Evolutionary conservation across 1,139 yeast species (phyloP).

Genomic region (Geotrichum phurueaensis): DNA sequence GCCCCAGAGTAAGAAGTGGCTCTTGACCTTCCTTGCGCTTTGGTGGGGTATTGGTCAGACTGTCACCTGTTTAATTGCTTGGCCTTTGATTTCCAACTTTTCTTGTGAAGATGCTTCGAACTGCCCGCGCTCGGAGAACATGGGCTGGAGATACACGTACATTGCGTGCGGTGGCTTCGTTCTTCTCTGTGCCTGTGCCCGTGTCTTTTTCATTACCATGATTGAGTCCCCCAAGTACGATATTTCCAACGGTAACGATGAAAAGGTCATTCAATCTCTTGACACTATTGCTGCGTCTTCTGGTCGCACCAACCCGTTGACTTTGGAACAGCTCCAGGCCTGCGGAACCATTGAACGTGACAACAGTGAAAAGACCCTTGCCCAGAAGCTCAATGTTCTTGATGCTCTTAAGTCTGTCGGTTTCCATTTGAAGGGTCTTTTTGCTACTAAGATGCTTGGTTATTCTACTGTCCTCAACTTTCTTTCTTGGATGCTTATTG

Average conservation of each 20-base stretch:
- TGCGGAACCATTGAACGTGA: constrained; percentile 36
- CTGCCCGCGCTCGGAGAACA: constrained; percentile 45
- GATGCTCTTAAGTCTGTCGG: not conserved
- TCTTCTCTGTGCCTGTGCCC: constrained; percentile 42
- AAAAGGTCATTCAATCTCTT: constrained; percentile 36
- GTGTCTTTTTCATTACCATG: constrained; percentile 45
- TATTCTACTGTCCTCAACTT: constrained; percentile 41
- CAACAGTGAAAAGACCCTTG: constrained; percentile 12
- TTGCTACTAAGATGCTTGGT: constrained; percentile 39
- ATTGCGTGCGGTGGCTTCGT: constrained; percentile 51
- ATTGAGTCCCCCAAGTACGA: constrained; percentile 56
- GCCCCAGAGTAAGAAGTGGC: constrained; percentile 49
- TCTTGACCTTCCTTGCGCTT: constrained; percentile 51
- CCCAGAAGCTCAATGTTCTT: constrained; percentile 6
- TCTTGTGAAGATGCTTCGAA: constrained; percentile 40
- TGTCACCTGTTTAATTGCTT: constrained; percentile 47
- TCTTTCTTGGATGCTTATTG: constrained; percentile 47
- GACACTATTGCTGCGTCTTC: constrained; percentile 26
- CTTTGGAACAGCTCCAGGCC: constrained; percentile 40
- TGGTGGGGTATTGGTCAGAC: constrained; percentile 65
- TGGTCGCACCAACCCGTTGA: constrained; percentile 23
- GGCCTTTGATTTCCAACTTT: constrained; percentile 50
- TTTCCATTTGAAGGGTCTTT: constrained; percentile 32
- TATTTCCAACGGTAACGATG: constrained; percentile 49
- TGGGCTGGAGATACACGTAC: constrained; percentile 59